Evolutionary conservation across 2,329 filamentous ascomycete species (phyloP).

Genomic region (Aspergillus clavatus): DNA sequence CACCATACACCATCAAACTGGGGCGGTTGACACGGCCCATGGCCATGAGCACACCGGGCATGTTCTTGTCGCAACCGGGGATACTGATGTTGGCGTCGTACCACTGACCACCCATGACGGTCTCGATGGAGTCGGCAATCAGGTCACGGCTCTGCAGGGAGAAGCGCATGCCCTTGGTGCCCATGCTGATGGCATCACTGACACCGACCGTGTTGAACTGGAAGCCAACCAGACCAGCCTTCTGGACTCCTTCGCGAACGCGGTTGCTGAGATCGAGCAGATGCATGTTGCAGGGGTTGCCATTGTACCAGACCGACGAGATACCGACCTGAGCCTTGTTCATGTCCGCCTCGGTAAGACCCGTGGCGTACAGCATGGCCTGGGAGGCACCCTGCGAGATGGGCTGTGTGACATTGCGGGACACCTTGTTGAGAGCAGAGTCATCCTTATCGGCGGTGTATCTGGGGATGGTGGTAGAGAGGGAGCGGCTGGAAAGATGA

Average conservation of each 20-base stretch:
- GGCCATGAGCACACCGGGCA: conserved; percentile 87
- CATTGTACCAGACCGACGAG: conserved; percentile 95
- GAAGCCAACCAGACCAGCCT: conserved; percentile 81
- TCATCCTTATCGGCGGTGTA: conserved; percentile 43
- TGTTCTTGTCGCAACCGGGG: conserved; percentile 99
- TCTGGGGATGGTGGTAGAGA: conserved; percentile 45
- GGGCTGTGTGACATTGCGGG: conserved; percentile 82
- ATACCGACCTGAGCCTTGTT: conserved; percentile 97
- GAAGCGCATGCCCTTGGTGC: conserved; percentile 93
- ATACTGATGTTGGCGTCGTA: conserved; percentile 97
- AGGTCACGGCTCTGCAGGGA: conserved; percentile 91
- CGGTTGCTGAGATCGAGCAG: conserved; percentile 80
- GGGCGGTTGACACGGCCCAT: conserved; percentile 94
- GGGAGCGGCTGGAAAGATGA: conserved; percentile 24
- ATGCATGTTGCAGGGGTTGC: conserved; percentile 99
- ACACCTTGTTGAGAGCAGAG: conserved; percentile 71
- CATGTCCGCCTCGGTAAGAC: conserved; percentile 79
- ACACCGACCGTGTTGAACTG: conserved; percentile 99
- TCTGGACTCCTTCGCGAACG: conserved; percentile 66
- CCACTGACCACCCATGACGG: conserved; percentile 98
- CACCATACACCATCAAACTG: conserved; percentile 96
- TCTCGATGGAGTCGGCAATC: conserved; percentile 97
- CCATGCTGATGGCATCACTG: conserved; percentile 97
- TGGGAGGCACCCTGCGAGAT: conserved; percentile 98
- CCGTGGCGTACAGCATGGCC: conserved; percentile 97